phyloP scores from a whole-genome alignment of 2,329 filamentous ascomycete genomes.

The Pseudopithomyces maydicus region DNA sequence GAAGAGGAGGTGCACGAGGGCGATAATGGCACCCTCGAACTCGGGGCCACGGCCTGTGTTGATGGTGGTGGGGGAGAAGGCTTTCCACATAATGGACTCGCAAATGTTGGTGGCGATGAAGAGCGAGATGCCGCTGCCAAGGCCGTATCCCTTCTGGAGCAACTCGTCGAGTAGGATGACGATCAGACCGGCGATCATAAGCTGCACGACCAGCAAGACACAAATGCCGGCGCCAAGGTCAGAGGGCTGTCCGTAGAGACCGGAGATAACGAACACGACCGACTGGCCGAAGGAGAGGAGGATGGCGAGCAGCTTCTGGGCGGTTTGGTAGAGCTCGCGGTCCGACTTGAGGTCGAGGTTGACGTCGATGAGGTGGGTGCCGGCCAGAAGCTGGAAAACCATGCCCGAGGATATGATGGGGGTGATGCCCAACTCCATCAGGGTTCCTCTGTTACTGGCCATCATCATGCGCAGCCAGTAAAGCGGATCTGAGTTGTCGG shows the following conservation, averaged over 20 bases:
- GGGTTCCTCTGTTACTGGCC: constrained; percentile 94
- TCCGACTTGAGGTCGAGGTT: constrained; percentile 99
- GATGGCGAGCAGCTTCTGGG: constrained; percentile 90
- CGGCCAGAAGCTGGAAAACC: constrained; percentile 99
- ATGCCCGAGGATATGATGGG: constrained; percentile 99
- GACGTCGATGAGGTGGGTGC: constrained; percentile 99
- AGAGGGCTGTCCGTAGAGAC: constrained; percentile 91
- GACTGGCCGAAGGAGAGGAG: constrained; percentile 97
- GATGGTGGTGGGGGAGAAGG: constrained; percentile 98
- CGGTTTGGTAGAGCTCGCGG: constrained; percentile 99
- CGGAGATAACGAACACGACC: constrained; percentile 95
- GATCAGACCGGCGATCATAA: constrained; percentile 95
- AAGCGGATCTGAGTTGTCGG: constrained; percentile 90
- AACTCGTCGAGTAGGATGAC: constrained; percentile 99
- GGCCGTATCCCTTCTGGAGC: constrained; percentile 98
- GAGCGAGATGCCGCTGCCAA: constrained; percentile 97
- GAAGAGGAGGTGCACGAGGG: constrained; percentile 94
- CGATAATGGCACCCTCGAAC: constrained; percentile 98
- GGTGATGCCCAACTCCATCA: constrained; percentile 95
- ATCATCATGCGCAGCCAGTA: constrained; percentile 99
- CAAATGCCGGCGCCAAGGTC: constrained; percentile 98
- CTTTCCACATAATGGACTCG: constrained; percentile 99
- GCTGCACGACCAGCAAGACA: constrained; percentile 96
- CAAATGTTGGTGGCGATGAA: constrained; percentile 99
- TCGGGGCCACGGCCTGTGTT: constrained; percentile 99